Percentiles rank a stretch among this genome's conserved stretches.
Conservation (phyloP, 192 early-diverging fungal genomes). For the Dispira parvispora region DNA sequence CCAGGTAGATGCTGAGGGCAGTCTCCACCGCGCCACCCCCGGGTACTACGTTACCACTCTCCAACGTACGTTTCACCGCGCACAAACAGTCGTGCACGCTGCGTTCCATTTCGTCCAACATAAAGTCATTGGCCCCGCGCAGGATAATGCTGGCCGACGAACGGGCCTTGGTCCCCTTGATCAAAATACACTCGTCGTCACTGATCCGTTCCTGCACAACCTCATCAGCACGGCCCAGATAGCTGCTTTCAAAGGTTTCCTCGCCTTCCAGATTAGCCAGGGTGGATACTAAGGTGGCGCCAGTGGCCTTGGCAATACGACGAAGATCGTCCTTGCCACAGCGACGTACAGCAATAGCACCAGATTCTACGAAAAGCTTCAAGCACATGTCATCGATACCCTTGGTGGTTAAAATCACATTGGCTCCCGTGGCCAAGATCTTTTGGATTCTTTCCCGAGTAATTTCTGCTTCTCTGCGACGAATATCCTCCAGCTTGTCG, state of each 20-base stretch:
- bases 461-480: conserved; percentile 85
- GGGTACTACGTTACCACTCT: conserved; percentile 89
- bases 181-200: conserved; percentile 93
- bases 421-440: conserved; percentile 88
- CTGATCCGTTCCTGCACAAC: conserved; percentile 95
- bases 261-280: conserved; percentile 96
- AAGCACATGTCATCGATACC: conserved; percentile 98
- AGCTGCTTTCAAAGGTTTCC: conserved; percentile 83
- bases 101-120: conserved; percentile 99
- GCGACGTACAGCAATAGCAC: conserved; percentile 91
- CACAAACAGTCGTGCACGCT: conserved; percentile 89
- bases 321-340: conserved; percentile 95
- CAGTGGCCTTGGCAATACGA: conserved; percentile 93
- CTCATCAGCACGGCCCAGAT: conserved; percentile 84
- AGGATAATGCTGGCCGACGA: conserved; percentile 84
- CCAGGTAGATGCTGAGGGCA: conserved; percentile 90
- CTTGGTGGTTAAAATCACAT: conserved; percentile 94
- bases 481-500: conserved; percentile 91
- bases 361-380: conserved; percentile 96
- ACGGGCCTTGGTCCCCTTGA: conserved; percentile 82
- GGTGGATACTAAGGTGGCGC: conserved; percentile 83
- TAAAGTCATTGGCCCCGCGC: conserved; percentile 97
- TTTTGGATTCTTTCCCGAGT: conserved; percentile 91
- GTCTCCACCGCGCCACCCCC: conserved; percentile 95
- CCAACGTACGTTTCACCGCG: conserved; percentile 92